Evolutionary conservation across 2,329 filamentous ascomycete species (phyloP).

Genomic region (Aspergillus versicolor): DNA sequence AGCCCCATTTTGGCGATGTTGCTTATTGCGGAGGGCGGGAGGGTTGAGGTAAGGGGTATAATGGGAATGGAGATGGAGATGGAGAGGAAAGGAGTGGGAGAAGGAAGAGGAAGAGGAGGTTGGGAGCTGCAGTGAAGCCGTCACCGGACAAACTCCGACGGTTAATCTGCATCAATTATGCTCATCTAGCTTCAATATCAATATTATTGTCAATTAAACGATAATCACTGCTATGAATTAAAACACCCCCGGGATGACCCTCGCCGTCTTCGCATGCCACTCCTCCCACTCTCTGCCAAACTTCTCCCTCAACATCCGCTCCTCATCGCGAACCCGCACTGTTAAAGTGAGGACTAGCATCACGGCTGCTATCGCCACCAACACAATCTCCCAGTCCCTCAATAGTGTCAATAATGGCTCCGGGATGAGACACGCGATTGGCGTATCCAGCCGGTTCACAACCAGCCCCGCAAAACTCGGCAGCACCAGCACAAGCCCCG

Average conservation of each 20-base stretch:
- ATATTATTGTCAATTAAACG: background rate
- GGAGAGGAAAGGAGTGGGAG: background rate
- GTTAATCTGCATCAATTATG: too few relatives aligned
- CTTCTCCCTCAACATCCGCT: slow-evolving; percentile 48
- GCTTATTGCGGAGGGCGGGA: background rate
- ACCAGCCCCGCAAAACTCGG: slow-evolving; percentile 28
- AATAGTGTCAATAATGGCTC: slow-evolving; percentile 3
- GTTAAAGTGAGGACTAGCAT: slow-evolving; percentile 19
- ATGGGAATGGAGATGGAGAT: background rate
- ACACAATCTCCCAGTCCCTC: slow-evolving; percentile 15
- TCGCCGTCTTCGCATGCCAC: slow-evolving; percentile 50
- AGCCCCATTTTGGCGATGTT: slow-evolving; percentile 52
- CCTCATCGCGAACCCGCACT: slow-evolving; percentile 49
- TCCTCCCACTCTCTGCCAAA: slow-evolving; percentile 52
- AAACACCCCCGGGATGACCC: slow-evolving; percentile 49
- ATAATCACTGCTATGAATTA: background rate
- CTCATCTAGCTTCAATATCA: background rate
- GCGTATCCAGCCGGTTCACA: slow-evolving; percentile 37
- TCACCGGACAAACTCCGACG: slow-evolving; percentile 15
- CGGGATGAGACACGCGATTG: slow-evolving; percentile 37
- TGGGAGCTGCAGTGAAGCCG: slow-evolving; percentile 2
- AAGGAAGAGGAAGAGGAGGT: background rate
- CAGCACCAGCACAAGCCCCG: slow-evolving; percentile 40
- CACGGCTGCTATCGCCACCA: slow-evolving; percentile 1
- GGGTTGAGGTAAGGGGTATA: background rate